Base-by-base conservation (phyloP, 208 protist genomes). In the Acanthamoeba castellanii region DNA sequence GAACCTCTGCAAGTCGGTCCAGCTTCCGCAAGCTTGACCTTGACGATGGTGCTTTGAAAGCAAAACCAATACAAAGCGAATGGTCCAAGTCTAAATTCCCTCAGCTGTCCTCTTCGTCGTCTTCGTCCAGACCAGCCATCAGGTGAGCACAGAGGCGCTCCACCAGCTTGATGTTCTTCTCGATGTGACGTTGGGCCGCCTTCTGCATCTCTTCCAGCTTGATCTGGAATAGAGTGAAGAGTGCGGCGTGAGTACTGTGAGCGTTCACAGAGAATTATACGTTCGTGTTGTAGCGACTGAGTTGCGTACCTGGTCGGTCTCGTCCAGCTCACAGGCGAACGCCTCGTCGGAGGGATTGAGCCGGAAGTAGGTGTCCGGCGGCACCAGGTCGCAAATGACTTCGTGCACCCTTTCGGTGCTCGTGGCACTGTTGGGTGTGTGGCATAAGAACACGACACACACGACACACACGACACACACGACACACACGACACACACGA, bases 161-260 rank as follows among this genome's bases (percentile, higher is more conserved):
- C 14, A 90, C 20, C 14, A 34, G 57, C 7, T 50, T 18, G 2
- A 84, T 66, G 47, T 94, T 94, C 92, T 94, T 74, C 14, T 85
- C 72, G 45, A 94, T 90, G 70, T 94, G 61, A 2, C 47, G 22
- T 37, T 70, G 90, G 22, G 92, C 47, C 27, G 92, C 92, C 34
- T 18, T 9, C 84, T 94, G 92, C 55, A 94, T 94, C 52, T 88
- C 66, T 61, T 94, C 78, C 11, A 82, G 34, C 70, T 94, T 94
- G 25, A 64, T 25, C 74, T 94, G 59, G 47, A 30, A 68, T n/a
- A n/a, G 7, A 59, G 27, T 32, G n/a, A 59, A 8, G 14, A 57
- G 47, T 61, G 45, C 45, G 78, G n/a, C n/a, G n/a, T n/a, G n/a
- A n/a, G n/a, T n/a, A n/a, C n/a, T n/a, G n/a, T n/a, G n/a, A n/a